Evolutionary conservation across 768 basidiomycete species (phyloP).

Genomic region (Leccinum longicurvipes): DNA sequence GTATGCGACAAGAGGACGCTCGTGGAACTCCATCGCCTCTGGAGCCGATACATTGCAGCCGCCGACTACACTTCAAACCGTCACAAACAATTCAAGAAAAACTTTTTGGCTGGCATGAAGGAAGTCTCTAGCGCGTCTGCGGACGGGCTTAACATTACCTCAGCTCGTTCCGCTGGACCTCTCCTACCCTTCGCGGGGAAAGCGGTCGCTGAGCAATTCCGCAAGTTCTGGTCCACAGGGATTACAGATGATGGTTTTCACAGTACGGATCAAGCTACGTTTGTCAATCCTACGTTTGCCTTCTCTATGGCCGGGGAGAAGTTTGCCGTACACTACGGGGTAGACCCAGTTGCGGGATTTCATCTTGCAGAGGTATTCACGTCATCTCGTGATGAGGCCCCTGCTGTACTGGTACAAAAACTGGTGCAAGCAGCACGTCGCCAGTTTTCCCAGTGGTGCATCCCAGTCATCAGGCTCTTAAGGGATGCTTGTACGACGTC

Average conservation of each 20-base stretch:
- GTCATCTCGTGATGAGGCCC: neutral
- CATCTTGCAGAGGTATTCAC: conserved; percentile 30
- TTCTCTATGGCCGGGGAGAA: conserved; percentile 22
- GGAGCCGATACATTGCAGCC: conserved; percentile 18
- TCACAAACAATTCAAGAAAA: conserved; percentile 13
- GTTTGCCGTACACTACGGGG: conserved; percentile 30
- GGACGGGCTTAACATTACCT: neutral
- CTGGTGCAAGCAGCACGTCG: conserved; percentile 15
- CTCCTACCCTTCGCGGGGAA: conserved; percentile 10
- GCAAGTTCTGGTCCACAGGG: conserved; percentile 25
- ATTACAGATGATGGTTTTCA: conserved; percentile 24
- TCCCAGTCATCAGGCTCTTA: conserved; percentile 16
- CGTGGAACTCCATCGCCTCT: conserved; percentile 18
- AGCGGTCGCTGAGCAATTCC: conserved; percentile 19
- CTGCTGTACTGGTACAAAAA: conserved; percentile 12
- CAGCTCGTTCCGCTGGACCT: conserved; percentile 30
- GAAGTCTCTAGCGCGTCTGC: neutral
- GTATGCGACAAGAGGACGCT: conserved; percentile 26
- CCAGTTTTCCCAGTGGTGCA: conserved; percentile 30
- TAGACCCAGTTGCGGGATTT: conserved; percentile 30
- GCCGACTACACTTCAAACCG: conserved; percentile 9
- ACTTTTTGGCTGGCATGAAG: conserved; percentile 22
- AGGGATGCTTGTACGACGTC: neutral
- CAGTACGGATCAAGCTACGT: conserved; percentile 8
- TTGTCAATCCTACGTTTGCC: conserved; percentile 30